These are phyloP conservation scores for Penicillium expansum DNA, from an alignment of 2,329 filamentous ascomycete genomes.

Conservation along the genomic window DNA sequence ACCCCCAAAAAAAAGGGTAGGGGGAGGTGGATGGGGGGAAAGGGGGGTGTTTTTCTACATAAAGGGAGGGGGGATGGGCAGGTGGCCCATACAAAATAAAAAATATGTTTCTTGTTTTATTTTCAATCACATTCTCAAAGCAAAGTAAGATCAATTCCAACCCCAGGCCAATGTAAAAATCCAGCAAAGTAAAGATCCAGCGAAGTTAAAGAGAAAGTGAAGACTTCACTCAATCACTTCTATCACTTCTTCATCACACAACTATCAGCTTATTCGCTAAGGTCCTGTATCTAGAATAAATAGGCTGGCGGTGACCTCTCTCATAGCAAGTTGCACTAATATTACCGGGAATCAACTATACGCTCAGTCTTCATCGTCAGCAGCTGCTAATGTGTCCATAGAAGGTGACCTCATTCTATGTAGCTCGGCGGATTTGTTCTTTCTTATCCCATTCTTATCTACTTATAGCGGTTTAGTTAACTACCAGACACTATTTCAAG, in stretches of 20 bases:
- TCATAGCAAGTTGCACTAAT: too few species aligned
- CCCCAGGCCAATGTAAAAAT: not conserved
- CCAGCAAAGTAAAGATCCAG: not conserved
- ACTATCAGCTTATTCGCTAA: not conserved
- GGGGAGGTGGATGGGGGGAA: not conserved
- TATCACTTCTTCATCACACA: not conserved
- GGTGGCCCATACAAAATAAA: slow-evolving; percentile 3
- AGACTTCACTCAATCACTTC: not conserved
- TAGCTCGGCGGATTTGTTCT: not conserved
- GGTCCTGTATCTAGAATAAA: not conserved
- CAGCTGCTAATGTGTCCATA: not conserved
- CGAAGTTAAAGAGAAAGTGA: not conserved
- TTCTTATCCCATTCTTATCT: not conserved
- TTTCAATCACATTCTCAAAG: not conserved
- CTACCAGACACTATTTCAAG: not conserved
- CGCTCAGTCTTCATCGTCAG: not conserved
- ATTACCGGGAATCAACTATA: not conserved
- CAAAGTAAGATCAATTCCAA: not conserved
- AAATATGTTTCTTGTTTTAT: slow-evolving; percentile 2
- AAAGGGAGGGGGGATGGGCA: not conserved
- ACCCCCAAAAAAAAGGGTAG: not conserved
- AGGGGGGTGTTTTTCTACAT: not conserved
- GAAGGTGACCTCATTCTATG: not conserved
- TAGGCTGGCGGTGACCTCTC: too few species aligned
- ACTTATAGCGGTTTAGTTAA: not conserved